phyloP scores from a whole-genome alignment of 148 eudicot species.

The Heliosperma pusillum region DNA sequence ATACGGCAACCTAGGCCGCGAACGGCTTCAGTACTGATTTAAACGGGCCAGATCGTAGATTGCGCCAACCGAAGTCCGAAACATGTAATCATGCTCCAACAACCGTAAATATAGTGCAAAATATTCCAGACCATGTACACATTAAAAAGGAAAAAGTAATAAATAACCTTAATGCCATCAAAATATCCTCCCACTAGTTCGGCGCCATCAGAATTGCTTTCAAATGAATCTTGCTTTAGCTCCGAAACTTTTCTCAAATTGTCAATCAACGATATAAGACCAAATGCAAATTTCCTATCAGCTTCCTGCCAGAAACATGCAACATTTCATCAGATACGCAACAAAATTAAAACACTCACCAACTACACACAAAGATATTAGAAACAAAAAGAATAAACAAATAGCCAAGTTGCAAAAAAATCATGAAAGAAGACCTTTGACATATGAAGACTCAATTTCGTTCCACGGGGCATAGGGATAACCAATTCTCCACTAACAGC shows the following conservation, averaged over 20 bases:
- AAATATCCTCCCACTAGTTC: slow-evolving; percentile 75
- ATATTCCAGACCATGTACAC: neutral
- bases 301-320: slow-evolving; percentile 50
- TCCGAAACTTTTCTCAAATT: slow-evolving; percentile 42
- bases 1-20: too few species aligned
- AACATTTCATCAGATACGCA: slow-evolving; percentile 6
- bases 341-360: neutral
- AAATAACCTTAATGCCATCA: slow-evolving; percentile 72
- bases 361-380: neutral
- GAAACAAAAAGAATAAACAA: neutral
- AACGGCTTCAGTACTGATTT: too few species aligned
- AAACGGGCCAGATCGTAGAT: too few species aligned
- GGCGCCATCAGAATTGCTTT: slow-evolving; percentile 36
- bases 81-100: too few species aligned
- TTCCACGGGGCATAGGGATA: slow-evolving; percentile 58
- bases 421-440: slow-evolving; percentile 52
- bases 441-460: slow-evolving; percentile 61
- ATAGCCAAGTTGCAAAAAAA: neutral
- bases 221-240: slow-evolving; percentile 38
- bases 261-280: slow-evolving; percentile 46
- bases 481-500: slow-evolving; percentile 62
- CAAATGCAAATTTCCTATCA: slow-evolving; percentile 48
- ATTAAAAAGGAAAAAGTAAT: slow-evolving; percentile 5
- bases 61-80: too few species aligned
- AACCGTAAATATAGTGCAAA: neutral